Evolutionary conservation across 2,329 filamentous ascomycete species (phyloP).

Genomic region (Ceratocystis cubensis): DNA sequence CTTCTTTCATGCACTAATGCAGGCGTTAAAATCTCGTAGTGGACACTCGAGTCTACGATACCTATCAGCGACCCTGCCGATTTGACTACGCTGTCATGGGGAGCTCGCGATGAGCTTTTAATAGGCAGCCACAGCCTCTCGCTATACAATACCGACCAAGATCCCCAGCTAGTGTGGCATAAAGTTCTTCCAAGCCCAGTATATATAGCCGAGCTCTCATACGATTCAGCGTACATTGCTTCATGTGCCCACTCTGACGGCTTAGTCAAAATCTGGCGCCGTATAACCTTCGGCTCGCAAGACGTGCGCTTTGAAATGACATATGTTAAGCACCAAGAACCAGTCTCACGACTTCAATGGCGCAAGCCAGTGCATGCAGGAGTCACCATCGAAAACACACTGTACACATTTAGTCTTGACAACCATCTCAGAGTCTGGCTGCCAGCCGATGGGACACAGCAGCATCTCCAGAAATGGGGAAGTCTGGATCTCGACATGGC

Average conservation of each 20-base stretch:
- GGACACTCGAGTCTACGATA: slow-evolving; percentile 52
- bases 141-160: slow-evolving; percentile 47
- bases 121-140: slow-evolving; percentile 58
- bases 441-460: slow-evolving; percentile 51
- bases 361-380: slow-evolving; percentile 63
- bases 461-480: slow-evolving; percentile 67
- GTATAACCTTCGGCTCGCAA: slow-evolving; percentile 68
- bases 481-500: slow-evolving; percentile 63
- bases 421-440: slow-evolving; percentile 74
- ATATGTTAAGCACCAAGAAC: slow-evolving; percentile 72
- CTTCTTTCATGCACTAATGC: neutral
- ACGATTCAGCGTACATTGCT: slow-evolving; percentile 77
- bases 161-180: slow-evolving; percentile 55
- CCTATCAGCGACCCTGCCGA: slow-evolving; percentile 30
- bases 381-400: slow-evolving; percentile 68
- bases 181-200: slow-evolving; percentile 59
- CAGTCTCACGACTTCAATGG: slow-evolving; percentile 80
- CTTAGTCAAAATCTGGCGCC: slow-evolving; percentile 84
- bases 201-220: slow-evolving; percentile 66
- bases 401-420: slow-evolving; percentile 82
- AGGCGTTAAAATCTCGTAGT: slow-evolving; percentile 32
- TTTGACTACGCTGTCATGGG: slow-evolving; percentile 61
- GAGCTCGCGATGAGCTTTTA: slow-evolving; percentile 69
- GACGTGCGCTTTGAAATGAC: slow-evolving; percentile 81
- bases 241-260: slow-evolving; percentile 67